phyloP scores from a whole-genome alignment of 2,329 filamentous ascomycete species.

The Paradendryphiella salina region DNA sequence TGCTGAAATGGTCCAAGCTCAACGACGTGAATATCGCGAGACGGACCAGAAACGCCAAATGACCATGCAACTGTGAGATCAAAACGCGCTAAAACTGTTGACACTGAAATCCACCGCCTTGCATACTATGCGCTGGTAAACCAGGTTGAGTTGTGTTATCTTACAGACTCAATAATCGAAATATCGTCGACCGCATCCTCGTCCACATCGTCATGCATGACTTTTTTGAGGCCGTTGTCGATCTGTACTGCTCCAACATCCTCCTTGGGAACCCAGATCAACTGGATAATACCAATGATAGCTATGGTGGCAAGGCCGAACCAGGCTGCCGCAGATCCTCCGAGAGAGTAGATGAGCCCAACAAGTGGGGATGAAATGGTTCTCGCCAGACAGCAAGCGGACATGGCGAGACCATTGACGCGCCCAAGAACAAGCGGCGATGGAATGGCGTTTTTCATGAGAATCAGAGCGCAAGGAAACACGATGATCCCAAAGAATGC shows the following conservation, averaged over 20 bases:
- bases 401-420: slow-evolving; percentile 71
- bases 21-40: slow-evolving; percentile 3
- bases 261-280: slow-evolving; percentile 59
- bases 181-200: slow-evolving; percentile 36
- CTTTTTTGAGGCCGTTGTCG: slow-evolving; percentile 40
- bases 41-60: slow-evolving; percentile 23
- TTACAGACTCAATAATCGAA: slow-evolving; percentile 34
- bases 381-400: slow-evolving; percentile 66
- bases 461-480: slow-evolving; percentile 69
- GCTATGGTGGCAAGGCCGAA: slow-evolving; percentile 62
- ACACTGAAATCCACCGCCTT: background rate
- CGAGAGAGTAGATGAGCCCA: slow-evolving; percentile 66
- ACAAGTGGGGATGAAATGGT: slow-evolving; percentile 70
- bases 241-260: slow-evolving; percentile 43
- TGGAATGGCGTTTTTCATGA: slow-evolving; percentile 74
- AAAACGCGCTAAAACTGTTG: slow-evolving; percentile 4
- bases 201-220: slow-evolving; percentile 26
- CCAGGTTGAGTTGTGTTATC: slow-evolving; percentile 14
- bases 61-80: slow-evolving; percentile 20
- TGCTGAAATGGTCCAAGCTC: slow-evolving; percentile 17
- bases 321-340: slow-evolving; percentile 64
- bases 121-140: background rate
- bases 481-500: slow-evolving; percentile 70
- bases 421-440: slow-evolving; percentile 65
- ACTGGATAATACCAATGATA: slow-evolving; percentile 58